phyloP scores from a whole-genome alignment of 257 asterid genomes.

The Solanum megistacrolobum region DNA sequence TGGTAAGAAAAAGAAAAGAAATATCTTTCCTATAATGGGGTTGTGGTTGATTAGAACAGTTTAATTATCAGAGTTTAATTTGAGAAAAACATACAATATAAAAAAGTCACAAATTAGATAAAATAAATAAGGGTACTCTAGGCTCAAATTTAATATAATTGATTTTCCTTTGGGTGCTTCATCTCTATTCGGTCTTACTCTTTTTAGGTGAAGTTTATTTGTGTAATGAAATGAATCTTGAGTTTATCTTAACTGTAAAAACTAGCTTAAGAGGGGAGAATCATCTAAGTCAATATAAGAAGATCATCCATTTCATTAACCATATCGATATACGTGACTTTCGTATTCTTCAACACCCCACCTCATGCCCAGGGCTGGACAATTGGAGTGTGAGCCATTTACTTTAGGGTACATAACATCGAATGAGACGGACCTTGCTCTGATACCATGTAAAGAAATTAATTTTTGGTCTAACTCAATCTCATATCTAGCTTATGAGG shows the following conservation, averaged over 20 bases:
- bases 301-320: background rate
- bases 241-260: background rate
- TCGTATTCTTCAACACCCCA: no score
- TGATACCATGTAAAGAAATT: no score
- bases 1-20: no score
- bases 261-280: background rate
- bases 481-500: background rate
- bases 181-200: background rate
- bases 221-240: background rate
- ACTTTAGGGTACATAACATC: no score
- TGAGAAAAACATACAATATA: background rate
- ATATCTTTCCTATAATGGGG: background rate
- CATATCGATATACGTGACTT: fast-evolving
- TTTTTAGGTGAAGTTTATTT: background rate
- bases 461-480: no score
- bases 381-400: background rate
- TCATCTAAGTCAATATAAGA: no score
- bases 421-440: background rate
- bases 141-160: background rate
- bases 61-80: background rate
- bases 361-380: background rate
- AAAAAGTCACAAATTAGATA: background rate
- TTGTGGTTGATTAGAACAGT: background rate
- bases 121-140: background rate
- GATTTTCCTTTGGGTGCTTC: background rate